Evolutionary conservation across 2,329 filamentous ascomycete species (phyloP).

Genomic region (Monosporascus ibericus): DNA sequence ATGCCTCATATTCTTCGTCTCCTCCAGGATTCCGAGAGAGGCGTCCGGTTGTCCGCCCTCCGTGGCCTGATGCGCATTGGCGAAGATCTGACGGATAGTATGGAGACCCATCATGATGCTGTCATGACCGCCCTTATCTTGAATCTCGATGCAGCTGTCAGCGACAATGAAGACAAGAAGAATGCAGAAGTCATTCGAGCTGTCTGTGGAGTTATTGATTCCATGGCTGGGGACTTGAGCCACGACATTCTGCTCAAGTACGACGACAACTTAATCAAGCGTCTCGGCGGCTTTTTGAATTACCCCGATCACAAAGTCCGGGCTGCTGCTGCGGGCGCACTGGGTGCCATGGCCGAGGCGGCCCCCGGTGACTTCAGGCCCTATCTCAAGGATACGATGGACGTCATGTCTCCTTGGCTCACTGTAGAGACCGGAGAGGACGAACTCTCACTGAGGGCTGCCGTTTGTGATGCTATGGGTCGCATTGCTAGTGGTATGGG

Average conservation of each 20-base stretch:
- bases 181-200: conserved; percentile 83
- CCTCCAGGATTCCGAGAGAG: conserved; percentile 74
- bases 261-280: conserved; percentile 73
- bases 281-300: conserved; percentile 76
- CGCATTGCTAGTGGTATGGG: conserved; percentile 89
- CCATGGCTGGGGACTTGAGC: conserved; percentile 80
- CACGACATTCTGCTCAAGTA: conserved; percentile 76
- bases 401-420: conserved; percentile 77
- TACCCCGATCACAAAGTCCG: conserved; percentile 87
- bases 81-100: conserved; percentile 87
- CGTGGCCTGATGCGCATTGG: conserved; percentile 85
- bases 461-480: conserved; percentile 87
- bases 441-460: conserved; percentile 81
- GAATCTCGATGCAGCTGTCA: conserved; percentile 78
- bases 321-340: conserved; percentile 78
- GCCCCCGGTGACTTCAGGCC: conserved; percentile 78
- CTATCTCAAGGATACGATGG: conserved; percentile 90
- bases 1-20: conserved; percentile 80
- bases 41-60: conserved; percentile 80
- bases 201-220: conserved; percentile 84
- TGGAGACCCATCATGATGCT: conserved; percentile 76
- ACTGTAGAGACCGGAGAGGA: conserved; percentile 83
- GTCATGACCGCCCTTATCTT: conserved; percentile 80
- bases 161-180: conserved; percentile 63
- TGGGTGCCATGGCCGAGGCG: conserved; percentile 84